Percentiles rank a stretch among this genome's conserved stretches.
These are phyloP conservation scores for Silene uniflora DNA, from an alignment of 148 eudicot species.

Conservation along the genomic window DNA sequence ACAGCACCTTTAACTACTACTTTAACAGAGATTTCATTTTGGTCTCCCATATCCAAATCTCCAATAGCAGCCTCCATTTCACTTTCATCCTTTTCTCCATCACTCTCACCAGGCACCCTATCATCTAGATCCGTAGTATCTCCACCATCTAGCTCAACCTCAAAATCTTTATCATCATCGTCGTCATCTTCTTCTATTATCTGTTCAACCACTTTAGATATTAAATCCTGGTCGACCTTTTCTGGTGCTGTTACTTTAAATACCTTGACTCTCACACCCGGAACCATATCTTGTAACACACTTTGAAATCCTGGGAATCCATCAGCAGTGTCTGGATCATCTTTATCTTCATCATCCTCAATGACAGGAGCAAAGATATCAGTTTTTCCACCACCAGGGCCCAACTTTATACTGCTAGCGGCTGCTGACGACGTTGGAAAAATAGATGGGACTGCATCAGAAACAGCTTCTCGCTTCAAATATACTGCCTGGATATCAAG, in stretches of 20 bases:
- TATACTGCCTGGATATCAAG: slow-evolving; percentile 69
- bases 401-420: slow-evolving; percentile 41
- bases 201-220: slow-evolving; percentile 80
- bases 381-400: slow-evolving; percentile 47
- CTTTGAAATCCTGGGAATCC: slow-evolving; percentile 55
- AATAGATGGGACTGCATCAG: slow-evolving; percentile 42
- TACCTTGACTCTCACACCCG: slow-evolving; percentile 82
- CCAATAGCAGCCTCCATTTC: slow-evolving; percentile 45
- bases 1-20: slow-evolving; percentile 60
- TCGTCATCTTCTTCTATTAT: slow-evolving; percentile 72
- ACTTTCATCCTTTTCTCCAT: slow-evolving; percentile 51
- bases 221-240: slow-evolving; percentile 59
- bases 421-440: slow-evolving; percentile 46
- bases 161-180: slow-evolving; percentile 65
- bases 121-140: slow-evolving; percentile 54
- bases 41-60: slow-evolving; percentile 40
- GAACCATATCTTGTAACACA: slow-evolving; percentile 70
- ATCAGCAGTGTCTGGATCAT: slow-evolving; percentile 56
- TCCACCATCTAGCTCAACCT: slow-evolving; percentile 48
- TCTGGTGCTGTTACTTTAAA: slow-evolving; percentile 71
- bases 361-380: slow-evolving; percentile 44
- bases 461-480: slow-evolving; percentile 54
- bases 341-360: slow-evolving; percentile 65
- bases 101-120: slow-evolving; percentile 51
- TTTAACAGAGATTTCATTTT: slow-evolving; percentile 58